Evolutionary conservation across 2,329 filamentous ascomycete species (phyloP), one percentile per base, ranked within the genome.

Genomic region (Aureobasidium melanogenum): DNA sequence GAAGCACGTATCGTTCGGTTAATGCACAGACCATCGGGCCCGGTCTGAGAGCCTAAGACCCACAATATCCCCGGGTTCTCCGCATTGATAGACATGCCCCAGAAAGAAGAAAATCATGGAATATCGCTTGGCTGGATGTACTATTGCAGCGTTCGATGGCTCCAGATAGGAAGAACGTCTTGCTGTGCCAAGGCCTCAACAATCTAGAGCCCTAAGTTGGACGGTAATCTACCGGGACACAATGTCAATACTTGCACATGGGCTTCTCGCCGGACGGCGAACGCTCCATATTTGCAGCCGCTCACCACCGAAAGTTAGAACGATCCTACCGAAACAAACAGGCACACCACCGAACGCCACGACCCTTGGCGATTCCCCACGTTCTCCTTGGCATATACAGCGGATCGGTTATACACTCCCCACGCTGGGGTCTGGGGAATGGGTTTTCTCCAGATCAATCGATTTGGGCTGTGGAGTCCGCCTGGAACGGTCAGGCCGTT

Each of bases 221-320:
- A n/a, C 46, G 8, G 17, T 17, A 38, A 26, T 3, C 17, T 15
- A 17, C 32, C 5, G 32, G 5, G 38, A 22, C 48, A 51, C 5
- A 17, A 12, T 7, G 24, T 24, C 30, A 19, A 32, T 15, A n/a
- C n/a, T n/a, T 8, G 8, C 12, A 2, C 2, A 26, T 56, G 52
- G 38, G 43, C 52, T 56, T 56, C 52, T 56, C 52, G 38, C 52
- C 52, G 52, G 24, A 43, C 38, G 26, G 38, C 52, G 52, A 24
- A 30, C 51, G 48, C 22, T 51, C 19, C 32, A 26, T 30, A 36
- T 26, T n/a, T 15, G 19, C 5, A 34, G 22, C 43, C 52, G 52
- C 38, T 56, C 52, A 56, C n/a, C 52, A 56, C 52, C 52, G 52
- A 56, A 44, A 44, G 26, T 7, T 34, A 56, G 24, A 17, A 56